Percentiles rank a stretch among this genome's conserved stretches.
Conservation (phyloP, 768 basidiomycete genomes). For the Boletus coccyginus region DNA sequence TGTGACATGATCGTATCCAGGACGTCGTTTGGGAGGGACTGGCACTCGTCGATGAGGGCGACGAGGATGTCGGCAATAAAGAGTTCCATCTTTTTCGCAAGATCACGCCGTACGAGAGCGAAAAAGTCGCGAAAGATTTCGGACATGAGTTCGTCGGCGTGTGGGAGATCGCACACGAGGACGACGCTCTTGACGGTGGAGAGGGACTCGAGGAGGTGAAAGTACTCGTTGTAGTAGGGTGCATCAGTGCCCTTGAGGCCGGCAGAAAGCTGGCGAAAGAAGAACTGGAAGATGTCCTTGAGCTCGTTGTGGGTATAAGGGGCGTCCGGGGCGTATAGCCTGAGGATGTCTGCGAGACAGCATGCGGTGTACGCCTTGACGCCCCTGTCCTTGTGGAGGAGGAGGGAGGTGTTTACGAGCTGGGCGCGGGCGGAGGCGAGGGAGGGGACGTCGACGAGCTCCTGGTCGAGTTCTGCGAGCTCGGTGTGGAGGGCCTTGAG, state of each 20-base stretch:
- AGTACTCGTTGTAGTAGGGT: conserved; percentile 90
- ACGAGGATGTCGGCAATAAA: conserved; percentile 89
- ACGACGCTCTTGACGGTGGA: conserved; percentile 95
- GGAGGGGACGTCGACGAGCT: conserved; percentile 71
- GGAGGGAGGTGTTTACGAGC: conserved; percentile 72
- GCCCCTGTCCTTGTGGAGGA: conserved; percentile 93
- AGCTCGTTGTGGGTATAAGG: conserved; percentile 89
- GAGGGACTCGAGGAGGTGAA: conserved; percentile 89
- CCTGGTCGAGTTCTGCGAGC: conserved; percentile 85
- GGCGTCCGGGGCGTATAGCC: conserved; percentile 95
- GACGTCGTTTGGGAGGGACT: conserved; percentile 71
- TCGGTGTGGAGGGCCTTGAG: conserved; percentile 75
- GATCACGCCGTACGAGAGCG: conserved; percentile 66
- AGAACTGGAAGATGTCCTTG: conserved; percentile 96
- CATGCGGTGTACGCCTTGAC: conserved; percentile 95
- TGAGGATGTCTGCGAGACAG: conserved; percentile 90
- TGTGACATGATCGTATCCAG: conserved; percentile 82
- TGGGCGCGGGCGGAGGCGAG: conserved; percentile 72
- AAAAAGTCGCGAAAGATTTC: conserved; percentile 87
- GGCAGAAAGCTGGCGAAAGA: conserved; percentile 78
- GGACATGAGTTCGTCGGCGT: conserved; percentile 78
- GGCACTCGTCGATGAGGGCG: conserved; percentile 85
- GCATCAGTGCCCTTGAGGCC: conserved; percentile 76
- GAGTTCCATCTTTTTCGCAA: conserved; percentile 79
- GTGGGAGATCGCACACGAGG: conserved; percentile 87